phyloP scores from a whole-genome alignment of 1,139 yeast genomes.

The Suhomyces bolitotheri region DNA sequence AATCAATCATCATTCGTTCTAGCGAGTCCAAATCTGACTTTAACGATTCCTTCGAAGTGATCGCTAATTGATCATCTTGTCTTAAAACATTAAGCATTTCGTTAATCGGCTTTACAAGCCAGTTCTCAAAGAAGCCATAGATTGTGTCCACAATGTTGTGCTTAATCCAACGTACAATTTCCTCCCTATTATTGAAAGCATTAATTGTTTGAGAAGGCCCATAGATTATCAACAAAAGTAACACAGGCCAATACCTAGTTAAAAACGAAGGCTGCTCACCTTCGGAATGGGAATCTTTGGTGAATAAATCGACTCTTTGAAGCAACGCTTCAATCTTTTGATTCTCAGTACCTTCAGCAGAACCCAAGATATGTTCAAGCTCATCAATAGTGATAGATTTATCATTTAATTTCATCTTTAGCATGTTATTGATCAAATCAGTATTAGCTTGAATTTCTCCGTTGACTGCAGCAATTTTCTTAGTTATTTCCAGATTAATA shows the following conservation, averaged over 20 bases:
- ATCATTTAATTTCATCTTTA: constrained; percentile 19
- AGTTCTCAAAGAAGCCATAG: constrained; percentile 69
- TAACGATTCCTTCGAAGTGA: constrained; percentile 78
- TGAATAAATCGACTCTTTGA: constrained; percentile 13
- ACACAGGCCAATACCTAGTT: constrained; percentile 69
- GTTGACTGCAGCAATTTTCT: constrained; percentile 22
- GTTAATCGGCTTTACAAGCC: constrained; percentile 78
- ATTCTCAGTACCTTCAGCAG: constrained; percentile 12
- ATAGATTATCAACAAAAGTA: constrained; percentile 38
- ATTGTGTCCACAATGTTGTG: constrained; percentile 63
- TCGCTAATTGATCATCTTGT: constrained; percentile 76
- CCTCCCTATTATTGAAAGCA: constrained; percentile 50
- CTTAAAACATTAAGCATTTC: constrained; percentile 77
- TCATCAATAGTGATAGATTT: constrained; percentile 7
- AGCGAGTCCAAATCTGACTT: constrained; percentile 76
- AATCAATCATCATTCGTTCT: constrained; percentile 84
- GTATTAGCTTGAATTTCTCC: constrained; percentile 23
- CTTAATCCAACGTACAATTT: constrained; percentile 56
- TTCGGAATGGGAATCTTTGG: constrained; percentile 6
- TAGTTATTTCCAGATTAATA: constrained; percentile 25
- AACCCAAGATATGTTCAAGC: constrained; percentile 15
- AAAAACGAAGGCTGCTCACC: constrained; percentile 49
- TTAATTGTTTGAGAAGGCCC: constrained; percentile 52
- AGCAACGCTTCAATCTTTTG: constrained; percentile 15
- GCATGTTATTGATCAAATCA: constrained; percentile 24